Evolutionary conservation across 495 filamentous ascomycete species (phyloP).

Genomic region (Penicillium coffeae): DNA sequence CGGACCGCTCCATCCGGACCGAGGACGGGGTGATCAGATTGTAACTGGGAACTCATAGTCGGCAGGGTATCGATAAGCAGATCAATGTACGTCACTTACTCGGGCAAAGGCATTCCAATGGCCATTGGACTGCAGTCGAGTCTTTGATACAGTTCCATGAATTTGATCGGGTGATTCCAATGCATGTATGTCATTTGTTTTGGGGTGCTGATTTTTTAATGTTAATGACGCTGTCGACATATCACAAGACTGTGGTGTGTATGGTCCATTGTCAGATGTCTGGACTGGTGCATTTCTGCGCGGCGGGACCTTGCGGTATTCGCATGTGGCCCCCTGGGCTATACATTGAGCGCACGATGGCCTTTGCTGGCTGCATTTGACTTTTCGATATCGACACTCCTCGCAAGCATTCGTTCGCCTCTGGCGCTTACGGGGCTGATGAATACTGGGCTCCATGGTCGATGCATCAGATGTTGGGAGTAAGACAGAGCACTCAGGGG

Average conservation of each 20-base stretch:
- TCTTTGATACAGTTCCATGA: conserved; percentile 23
- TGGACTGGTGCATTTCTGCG: neutral
- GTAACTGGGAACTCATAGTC: conserved; percentile 22
- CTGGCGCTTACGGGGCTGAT: too few species aligned
- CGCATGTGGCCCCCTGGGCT: neutral
- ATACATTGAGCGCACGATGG: too few species aligned
- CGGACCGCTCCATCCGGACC: conserved; percentile 15
- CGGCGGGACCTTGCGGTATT: neutral
- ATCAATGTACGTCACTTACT: conserved; percentile 29
- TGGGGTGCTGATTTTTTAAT: too few species aligned
- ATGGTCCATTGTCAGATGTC: too few species aligned
- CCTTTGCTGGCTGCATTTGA: neutral
- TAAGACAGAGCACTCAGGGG: too few species aligned
- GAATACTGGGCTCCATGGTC: too few species aligned
- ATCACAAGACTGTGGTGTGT: too few species aligned
- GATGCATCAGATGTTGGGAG: too few species aligned
- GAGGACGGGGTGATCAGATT: conserved; percentile 11
- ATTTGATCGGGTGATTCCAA: too few species aligned
- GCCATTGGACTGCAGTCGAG: conserved; percentile 23
- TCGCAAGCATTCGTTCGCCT: too few species aligned
- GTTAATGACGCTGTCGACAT: too few species aligned
- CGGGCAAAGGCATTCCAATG: conserved; percentile 29
- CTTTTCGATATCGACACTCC: neutral
- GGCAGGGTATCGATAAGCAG: conserved; percentile 12
- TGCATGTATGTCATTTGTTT: too few species aligned